These are phyloP conservation scores for Penicillium janthinellum DNA, from an alignment of 2,329 filamentous ascomycete genomes.

Conservation along the genomic window DNA sequence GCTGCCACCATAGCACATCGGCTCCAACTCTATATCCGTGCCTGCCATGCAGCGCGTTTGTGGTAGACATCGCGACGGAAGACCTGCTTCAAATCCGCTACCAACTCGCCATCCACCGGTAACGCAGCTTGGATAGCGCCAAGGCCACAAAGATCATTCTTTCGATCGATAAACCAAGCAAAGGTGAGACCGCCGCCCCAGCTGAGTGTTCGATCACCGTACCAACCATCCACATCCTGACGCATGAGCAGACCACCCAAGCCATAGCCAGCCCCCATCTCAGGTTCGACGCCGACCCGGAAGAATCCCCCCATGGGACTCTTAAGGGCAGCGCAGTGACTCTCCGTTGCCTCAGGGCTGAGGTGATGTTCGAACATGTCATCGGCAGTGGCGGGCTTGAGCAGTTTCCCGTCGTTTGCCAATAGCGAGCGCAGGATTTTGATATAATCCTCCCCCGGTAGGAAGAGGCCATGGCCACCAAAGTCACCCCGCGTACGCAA, in stretches of 20 bases:
- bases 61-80: constrained; percentile 49
- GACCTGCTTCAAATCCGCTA: constrained; percentile 43
- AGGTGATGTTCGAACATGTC: constrained; percentile 35
- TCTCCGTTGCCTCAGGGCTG: constrained; percentile 26
- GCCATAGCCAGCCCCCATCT: constrained; percentile 42
- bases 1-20: not conserved
- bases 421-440: constrained; percentile 36
- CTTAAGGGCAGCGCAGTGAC: constrained; percentile 32
- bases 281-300: constrained; percentile 36
- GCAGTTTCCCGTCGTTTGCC: constrained; percentile 34
- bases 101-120: constrained; percentile 33
- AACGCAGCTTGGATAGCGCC: constrained; percentile 45
- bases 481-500: constrained; percentile 36
- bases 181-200: constrained; percentile 53
- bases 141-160: constrained; percentile 50
- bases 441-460: constrained; percentile 30
- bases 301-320: constrained; percentile 41
- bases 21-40: not conserved
- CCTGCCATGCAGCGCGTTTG: constrained; percentile 39
- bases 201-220: constrained; percentile 46
- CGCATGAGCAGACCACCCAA: constrained; percentile 47
- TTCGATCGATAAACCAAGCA: constrained; percentile 54
- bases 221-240: constrained; percentile 48
- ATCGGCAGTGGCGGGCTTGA: constrained; percentile 29
- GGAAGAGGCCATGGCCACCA: constrained; percentile 51